Base-by-base conservation (phyloP, 306 rosid species). In the Hippophae gyantsensis region DNA sequence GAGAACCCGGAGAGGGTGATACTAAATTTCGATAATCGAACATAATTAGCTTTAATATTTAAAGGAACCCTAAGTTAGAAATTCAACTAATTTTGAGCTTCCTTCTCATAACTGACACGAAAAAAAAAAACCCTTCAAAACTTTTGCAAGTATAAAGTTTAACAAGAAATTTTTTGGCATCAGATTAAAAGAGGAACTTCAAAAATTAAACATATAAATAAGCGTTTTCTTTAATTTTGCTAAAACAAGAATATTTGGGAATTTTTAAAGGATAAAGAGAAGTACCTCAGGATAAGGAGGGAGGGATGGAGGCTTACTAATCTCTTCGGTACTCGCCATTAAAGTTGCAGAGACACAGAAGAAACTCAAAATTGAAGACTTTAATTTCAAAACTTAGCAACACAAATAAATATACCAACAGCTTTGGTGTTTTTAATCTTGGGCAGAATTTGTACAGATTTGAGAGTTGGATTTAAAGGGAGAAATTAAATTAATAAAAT, bases 251-350 rank as follows among this genome's bases (percentile, higher is more conserved):
- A 26, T 13, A 0, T 46, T 26, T 9, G 1, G 8, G 52, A 43
- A 50, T 61, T 43, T 48, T 38, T 59, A 8, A 32, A 46, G 60
- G 40, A 52, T 69, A 60, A 44, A 50, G 57, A 9, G 54, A 58
- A 63, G 58, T 61, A 90, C 95, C 97, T 90, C 80, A 26, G 87
- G 82, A 72, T 90, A 90, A 47, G 94, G 83, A 67, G 86, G 94
- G 45, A 90, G 88, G 8, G 95, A 73, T 7, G 58, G 68, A 73
- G 79, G 74, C 42, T 79, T 80, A 41, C 73, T 76, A 67, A 76
- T 70, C 55, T 72, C 81, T 76, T 54, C 81, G 13, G 84, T 49
- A 32, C 4, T 32, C 63, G 89, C 94, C 96, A 88, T 85, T 76
- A 61, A 68, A 76, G 45, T 27, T 44, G 76, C 52, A 58, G 63